phyloP scores from a whole-genome alignment of 1,284 basidiomycete species.

The Fistulina hepatica region DNA sequence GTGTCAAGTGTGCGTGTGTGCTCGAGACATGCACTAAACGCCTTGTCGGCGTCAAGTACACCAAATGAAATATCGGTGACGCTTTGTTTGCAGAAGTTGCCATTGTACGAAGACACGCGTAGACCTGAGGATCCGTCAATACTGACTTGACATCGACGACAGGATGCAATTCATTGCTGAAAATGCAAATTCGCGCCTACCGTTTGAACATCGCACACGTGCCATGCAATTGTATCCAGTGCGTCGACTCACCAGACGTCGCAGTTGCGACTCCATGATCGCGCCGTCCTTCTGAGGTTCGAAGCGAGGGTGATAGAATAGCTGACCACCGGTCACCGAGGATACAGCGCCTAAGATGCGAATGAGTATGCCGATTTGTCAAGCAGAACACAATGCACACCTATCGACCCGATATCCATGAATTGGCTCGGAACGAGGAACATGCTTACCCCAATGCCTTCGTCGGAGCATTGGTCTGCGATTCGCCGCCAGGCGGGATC shows the following conservation, averaged over 20 bases:
- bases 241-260: constrained; percentile 58
- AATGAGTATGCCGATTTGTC: neutral
- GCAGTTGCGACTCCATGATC: constrained; percentile 64
- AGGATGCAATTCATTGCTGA: too few relatives aligned
- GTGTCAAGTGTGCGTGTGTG: constrained; percentile 66
- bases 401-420: constrained; percentile 85
- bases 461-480: constrained; percentile 81
- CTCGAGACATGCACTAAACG: constrained; percentile 28
- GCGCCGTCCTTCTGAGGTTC: constrained; percentile 59
- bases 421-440: constrained; percentile 80
- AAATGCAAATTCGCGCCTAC: constrained; percentile 37
- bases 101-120: constrained; percentile 61
- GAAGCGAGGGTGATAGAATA: constrained; percentile 91
- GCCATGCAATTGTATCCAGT: constrained; percentile 78
- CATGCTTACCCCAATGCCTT: constrained; percentile 85
- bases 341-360: constrained; percentile 45
- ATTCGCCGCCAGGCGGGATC: constrained; percentile 72
- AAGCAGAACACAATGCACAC: constrained; percentile 28
- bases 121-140: constrained; percentile 65
- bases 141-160: too few relatives aligned
- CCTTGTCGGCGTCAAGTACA: neutral
- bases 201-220: constrained; percentile 79
- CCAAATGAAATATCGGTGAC: constrained; percentile 66
- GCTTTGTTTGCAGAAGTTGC: constrained; percentile 74
- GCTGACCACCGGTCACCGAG: constrained; percentile 81